These are phyloP conservation scores for Colletotrichum liaoningense DNA, from an alignment of 2,329 filamentous ascomycete genomes.

Conservation along the genomic window DNA sequence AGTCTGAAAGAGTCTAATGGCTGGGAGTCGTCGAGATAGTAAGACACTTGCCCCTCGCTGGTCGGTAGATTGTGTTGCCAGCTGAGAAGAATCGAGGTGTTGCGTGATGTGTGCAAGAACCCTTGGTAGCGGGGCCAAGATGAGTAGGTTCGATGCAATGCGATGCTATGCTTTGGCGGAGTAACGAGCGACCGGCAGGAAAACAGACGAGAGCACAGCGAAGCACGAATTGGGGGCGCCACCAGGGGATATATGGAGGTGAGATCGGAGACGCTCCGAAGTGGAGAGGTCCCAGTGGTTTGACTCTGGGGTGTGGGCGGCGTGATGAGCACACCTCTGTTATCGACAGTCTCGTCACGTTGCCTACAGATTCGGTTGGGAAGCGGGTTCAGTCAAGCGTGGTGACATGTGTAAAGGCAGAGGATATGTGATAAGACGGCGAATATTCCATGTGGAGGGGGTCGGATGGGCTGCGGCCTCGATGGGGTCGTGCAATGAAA, in stretches of 20 bases:
- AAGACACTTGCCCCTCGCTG: background rate
- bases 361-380: conserved; percentile 29
- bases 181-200: conserved; percentile 35
- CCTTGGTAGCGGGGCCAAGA: conserved; percentile 34
- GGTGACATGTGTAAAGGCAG: conserved; percentile 18
- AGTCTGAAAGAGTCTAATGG: background rate
- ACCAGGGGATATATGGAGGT: conserved; percentile 39
- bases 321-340: conserved; percentile 7
- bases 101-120: conserved; percentile 37
- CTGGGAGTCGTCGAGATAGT: background rate
- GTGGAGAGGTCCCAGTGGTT: conserved; percentile 24
- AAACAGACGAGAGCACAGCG: conserved; percentile 2
- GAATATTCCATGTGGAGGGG: conserved; percentile 46
- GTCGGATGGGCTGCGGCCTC: conserved; percentile 26
- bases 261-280: conserved; percentile 28
- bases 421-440: conserved; percentile 38
- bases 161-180: conserved; percentile 14
- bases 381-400: conserved; percentile 10
- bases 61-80: background rate
- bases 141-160: background rate
- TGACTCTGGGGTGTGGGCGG: conserved; percentile 20
- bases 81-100: background rate
- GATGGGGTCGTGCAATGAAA: conserved; percentile 38
- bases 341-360: conserved; percentile 27
- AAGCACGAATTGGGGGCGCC: conserved; percentile 17